Conservation (phyloP, 2,329 filamentous ascomycete genomes). For the Zasmidium citrigriseum region DNA sequence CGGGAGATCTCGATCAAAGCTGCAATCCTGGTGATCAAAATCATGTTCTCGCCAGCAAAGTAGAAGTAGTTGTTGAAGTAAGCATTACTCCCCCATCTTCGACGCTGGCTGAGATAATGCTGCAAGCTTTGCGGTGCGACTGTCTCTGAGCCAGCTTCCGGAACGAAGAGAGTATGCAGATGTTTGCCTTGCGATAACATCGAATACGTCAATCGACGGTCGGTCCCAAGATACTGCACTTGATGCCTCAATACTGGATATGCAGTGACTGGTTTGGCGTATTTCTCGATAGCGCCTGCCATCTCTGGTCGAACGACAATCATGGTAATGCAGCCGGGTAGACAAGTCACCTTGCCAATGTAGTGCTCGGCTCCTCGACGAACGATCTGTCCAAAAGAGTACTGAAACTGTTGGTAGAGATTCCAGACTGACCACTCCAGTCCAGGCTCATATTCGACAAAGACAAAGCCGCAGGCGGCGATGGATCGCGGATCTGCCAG, state of each 20-base stretch:
- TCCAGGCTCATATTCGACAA: slow-evolving; percentile 27
- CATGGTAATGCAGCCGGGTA: slow-evolving; percentile 30
- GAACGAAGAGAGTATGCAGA: slow-evolving; percentile 35
- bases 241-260: slow-evolving; percentile 26
- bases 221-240: slow-evolving; percentile 28
- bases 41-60: slow-evolving; percentile 38
- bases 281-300: slow-evolving; percentile 26
- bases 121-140: slow-evolving; percentile 38
- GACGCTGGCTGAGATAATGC: slow-evolving; percentile 38
- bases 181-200: slow-evolving; percentile 25
- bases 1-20: slow-evolving; percentile 36
- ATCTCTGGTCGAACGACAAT: slow-evolving; percentile 26
- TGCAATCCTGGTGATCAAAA: slow-evolving; percentile 36
- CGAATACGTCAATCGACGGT: slow-evolving; percentile 26
- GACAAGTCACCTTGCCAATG: slow-evolving; percentile 26
- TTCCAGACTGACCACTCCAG: slow-evolving; percentile 29
- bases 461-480: slow-evolving; percentile 25
- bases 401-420: slow-evolving; percentile 29
- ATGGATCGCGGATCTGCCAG: slow-evolving; percentile 24
- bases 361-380: slow-evolving; percentile 25
- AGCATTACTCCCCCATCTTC: slow-evolving; percentile 39
- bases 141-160: slow-evolving; percentile 37
- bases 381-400: slow-evolving; percentile 28
- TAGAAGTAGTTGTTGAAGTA: slow-evolving; percentile 43
- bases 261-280: slow-evolving; percentile 26